These are phyloP conservation scores for Thraustotheca clavata DNA, from an alignment of 352 stramenopile genomes.

Conservation along the genomic window DNA sequence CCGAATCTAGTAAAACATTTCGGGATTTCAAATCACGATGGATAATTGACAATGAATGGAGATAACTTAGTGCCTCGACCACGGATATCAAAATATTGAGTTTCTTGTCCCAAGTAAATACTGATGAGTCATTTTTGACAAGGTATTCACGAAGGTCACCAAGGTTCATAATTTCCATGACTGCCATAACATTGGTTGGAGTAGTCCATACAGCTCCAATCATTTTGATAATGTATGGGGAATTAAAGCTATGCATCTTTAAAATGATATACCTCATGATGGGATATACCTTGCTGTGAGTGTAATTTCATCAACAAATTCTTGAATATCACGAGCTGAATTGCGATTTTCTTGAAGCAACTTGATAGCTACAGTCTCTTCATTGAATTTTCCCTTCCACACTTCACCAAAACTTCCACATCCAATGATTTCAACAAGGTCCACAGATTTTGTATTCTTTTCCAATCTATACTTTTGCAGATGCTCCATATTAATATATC, in stretches of 20 bases:
- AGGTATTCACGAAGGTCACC: background rate
- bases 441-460: too few relatives aligned
- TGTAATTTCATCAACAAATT: background rate
- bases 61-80: background rate
- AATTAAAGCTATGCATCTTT: background rate
- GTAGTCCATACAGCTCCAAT: constrained; percentile 11
- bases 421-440: background rate
- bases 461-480: too few relatives aligned
- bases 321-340: background rate
- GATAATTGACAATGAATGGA: constrained; percentile 2
- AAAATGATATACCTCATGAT: too few relatives aligned
- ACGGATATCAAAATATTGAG: background rate
- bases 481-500: too few relatives aligned
- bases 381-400: background rate
- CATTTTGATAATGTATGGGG: background rate
- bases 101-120: background rate
- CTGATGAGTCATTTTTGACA: background rate
- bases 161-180: background rate
- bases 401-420: background rate
- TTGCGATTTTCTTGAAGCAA: background rate
- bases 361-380: background rate
- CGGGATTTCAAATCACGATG: constrained; percentile 5
- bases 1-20: constrained; percentile 5
- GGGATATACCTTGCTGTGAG: background rate
- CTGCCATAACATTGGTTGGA: background rate